phyloP scores from a whole-genome alignment of 441 rosid genomes.

The Eruca vesicaria region DNA sequence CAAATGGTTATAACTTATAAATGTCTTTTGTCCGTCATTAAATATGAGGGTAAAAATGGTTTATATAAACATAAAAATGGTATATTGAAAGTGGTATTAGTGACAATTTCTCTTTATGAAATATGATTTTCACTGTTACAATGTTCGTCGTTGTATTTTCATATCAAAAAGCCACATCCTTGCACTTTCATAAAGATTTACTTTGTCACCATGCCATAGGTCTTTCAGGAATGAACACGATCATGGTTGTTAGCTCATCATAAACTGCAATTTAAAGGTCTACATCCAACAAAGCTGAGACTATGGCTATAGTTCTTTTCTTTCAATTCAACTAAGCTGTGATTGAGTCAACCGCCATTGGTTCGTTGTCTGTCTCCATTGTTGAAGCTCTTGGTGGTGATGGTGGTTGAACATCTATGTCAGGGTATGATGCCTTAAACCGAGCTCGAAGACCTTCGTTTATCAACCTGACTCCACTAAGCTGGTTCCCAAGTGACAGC shows the following conservation, averaged over 20 bases:
- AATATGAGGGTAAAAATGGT: too few relatives aligned
- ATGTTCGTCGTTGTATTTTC: too few relatives aligned
- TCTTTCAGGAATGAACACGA: background rate
- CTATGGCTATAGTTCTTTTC: constrained; percentile 35
- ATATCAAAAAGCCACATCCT: too few relatives aligned
- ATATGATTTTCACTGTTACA: too few relatives aligned
- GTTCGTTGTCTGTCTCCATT: constrained; percentile 72
- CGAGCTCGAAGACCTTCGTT: constrained; percentile 91
- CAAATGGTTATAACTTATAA: too few relatives aligned
- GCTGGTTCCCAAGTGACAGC: constrained; percentile 95
- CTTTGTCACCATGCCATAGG: too few relatives aligned
- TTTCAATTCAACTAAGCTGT: constrained; percentile 25
- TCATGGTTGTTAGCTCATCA: background rate
- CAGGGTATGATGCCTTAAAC: constrained; percentile 94
- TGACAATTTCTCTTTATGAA: too few relatives aligned
- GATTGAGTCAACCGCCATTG: constrained; percentile 45
- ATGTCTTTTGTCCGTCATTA: too few relatives aligned
- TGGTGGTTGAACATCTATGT: constrained; percentile 71
- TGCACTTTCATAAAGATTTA: too few relatives aligned
- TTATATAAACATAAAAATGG: too few relatives aligned
- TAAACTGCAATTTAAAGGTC: background rate
- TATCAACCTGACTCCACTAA: constrained; percentile 78
- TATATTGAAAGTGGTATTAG: too few relatives aligned
- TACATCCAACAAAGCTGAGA: constrained; percentile 11
- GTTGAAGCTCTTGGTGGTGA: constrained; percentile 88